A percentile compares a stretch with the other conserved stretches of the same genome.
Evolutionary conservation across 2,329 filamentous ascomycete species (phyloP).

Genomic region (Colletotrichum truncatum): DNA sequence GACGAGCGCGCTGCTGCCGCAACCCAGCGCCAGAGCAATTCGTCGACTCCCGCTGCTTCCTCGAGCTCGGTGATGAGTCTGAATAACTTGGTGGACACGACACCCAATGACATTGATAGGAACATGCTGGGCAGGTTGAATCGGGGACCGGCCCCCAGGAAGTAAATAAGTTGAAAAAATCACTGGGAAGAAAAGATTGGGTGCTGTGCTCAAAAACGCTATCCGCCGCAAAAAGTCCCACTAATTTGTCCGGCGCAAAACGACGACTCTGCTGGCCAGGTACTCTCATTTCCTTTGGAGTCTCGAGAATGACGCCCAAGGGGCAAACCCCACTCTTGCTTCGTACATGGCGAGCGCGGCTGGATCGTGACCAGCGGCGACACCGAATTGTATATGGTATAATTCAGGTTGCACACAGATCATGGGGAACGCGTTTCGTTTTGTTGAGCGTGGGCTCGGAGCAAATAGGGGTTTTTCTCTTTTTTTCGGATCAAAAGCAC

Average conservation of each 20-base stretch:
- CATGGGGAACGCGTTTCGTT: slow-evolving; percentile 4
- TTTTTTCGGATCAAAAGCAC: neutral
- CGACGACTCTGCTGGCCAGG: slow-evolving; percentile 29
- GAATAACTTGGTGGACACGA: slow-evolving; percentile 56
- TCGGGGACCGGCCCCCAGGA: slow-evolving; percentile 34
- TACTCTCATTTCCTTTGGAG: slow-evolving; percentile 8
- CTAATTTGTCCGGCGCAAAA: neutral
- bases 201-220: neutral
- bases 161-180: slow-evolving; percentile 34
- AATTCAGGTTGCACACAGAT: slow-evolving; percentile 1
- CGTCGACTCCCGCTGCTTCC: slow-evolving; percentile 38
- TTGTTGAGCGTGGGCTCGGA: neutral
- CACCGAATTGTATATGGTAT: neutral
- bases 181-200: neutral
- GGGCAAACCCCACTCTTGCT: neutral
- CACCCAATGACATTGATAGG: slow-evolving; percentile 60
- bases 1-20: slow-evolving; percentile 47
- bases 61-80: slow-evolving; percentile 60
- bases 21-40: slow-evolving; percentile 46
- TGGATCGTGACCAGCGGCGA: neutral
- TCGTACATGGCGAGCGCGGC: neutral
- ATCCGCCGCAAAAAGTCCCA: slow-evolving; percentile 15
- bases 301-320: neutral
- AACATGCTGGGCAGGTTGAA: slow-evolving; percentile 64
- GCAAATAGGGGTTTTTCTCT: neutral